Evolutionary conservation across 352 stramenopile species (phyloP), one percentile per base, ranked within the genome.

Genomic region (Pythium brachiatum): DNA sequence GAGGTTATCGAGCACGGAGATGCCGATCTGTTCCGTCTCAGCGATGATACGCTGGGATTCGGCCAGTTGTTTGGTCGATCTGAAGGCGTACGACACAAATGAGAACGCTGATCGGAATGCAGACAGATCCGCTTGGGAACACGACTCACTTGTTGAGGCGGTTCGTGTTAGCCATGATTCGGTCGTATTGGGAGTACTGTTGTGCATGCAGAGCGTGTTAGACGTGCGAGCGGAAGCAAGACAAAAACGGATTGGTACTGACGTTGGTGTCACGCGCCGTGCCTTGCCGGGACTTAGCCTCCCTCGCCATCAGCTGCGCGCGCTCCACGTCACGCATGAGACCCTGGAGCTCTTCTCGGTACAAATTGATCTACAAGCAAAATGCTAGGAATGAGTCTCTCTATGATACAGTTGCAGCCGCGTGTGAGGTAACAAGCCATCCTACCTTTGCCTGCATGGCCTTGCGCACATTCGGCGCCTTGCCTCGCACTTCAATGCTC

Each of bases 401-500:
- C 20, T 26, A 15, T 21, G 8, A 12, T 48, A 3, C 1, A 7
- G 5, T n/a, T 9, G 18, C 23, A 25, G 16, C 26, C 41, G 9
- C 41, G n/a, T 48, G 41, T 8, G 20, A 26, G 20, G n/a, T n/a
- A n/a, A n/a, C n/a, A n/a, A n/a, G 2, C 23, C 13, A n/a, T n/a
- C 38, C 20, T 20, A 77, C 83, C 70, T 92, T 92, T 18, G 74
- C 59, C 56, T 92, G 83, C 83, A 92, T 90, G 7, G 73, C 75
- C 63, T 90, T 92, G 38, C 79, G 72, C 36, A 86, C 48, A 36
- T 69, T 78, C 3, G 81, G 81, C 18, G 74, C 55, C 53, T 86
- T 81, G 11, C 83, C 81, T 16, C 83, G 76, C 55, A 90, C 74
- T 70, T 90, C 81, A 55, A 90, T 73, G 39, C 78, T 86, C 83